phyloP scores from a whole-genome alignment of 257 asterid species.

The Striga asiatica region DNA sequence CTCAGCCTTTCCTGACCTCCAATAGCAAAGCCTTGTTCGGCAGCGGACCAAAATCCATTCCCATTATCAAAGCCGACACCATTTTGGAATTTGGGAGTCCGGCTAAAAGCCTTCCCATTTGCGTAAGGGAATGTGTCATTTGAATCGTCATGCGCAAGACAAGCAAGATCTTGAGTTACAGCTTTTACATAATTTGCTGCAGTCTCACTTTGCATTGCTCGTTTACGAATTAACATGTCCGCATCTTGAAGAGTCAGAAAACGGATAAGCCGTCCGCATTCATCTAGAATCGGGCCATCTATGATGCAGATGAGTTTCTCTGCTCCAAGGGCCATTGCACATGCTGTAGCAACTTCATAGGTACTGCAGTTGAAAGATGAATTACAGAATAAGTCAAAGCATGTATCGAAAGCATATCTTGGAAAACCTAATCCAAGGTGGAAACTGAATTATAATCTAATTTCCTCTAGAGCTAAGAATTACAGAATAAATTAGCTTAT shows the following conservation, averaged over 20 bases:
- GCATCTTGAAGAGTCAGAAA: slow-evolving; percentile 85
- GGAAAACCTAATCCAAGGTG: background rate
- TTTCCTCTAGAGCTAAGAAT: too few relatives aligned
- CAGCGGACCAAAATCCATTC: slow-evolving; percentile 65
- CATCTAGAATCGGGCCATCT: slow-evolving; percentile 85
- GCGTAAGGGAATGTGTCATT: slow-evolving; percentile 22
- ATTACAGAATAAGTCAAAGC: too few relatives aligned
- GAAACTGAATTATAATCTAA: too few relatives aligned
- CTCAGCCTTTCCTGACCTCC: slow-evolving; percentile 84
- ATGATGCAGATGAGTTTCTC: slow-evolving; percentile 84
- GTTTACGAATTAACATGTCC: slow-evolving; percentile 57
- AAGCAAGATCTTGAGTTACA: slow-evolving; percentile 44
- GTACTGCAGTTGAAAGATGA: slow-evolving; percentile 72
- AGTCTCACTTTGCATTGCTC: slow-evolving; percentile 77
- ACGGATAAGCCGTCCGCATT: slow-evolving; percentile 55
- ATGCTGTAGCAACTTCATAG: slow-evolving; percentile 94
- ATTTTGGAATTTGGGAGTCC: slow-evolving; percentile 54
- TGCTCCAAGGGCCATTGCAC: slow-evolving; percentile 89
- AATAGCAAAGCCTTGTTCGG: slow-evolving; percentile 81
- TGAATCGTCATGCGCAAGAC: slow-evolving; percentile 19
- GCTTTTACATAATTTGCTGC: slow-evolving; percentile 89
- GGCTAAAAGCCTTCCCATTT: slow-evolving; percentile 32
- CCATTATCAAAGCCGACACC: slow-evolving; percentile 91
- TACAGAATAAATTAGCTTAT: too few relatives aligned
- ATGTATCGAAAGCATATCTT: too few relatives aligned